Base-by-base conservation (phyloP, 148 eudicot genomes). In the Rhododendron kiyosumense region DNA sequence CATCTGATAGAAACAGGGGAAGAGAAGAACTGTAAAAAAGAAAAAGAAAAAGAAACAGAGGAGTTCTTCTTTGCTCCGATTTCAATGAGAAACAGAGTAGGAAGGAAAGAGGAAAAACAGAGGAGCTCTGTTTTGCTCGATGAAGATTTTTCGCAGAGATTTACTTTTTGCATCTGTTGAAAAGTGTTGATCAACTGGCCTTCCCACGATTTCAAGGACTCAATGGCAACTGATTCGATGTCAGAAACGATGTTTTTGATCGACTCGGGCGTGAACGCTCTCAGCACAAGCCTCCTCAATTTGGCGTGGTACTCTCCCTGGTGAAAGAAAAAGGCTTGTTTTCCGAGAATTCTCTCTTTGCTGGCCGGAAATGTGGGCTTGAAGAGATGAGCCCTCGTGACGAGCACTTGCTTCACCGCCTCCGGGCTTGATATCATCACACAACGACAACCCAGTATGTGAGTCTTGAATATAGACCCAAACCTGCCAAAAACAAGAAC, bases 341-440 rank as follows among this genome's bases (percentile, higher is more conserved):
- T 97, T 5, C 99, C 99, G 76, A 97, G 85, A 96, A 97, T 97
- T 86, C 98, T 91, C 85, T 93, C 96, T 88, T 97, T 97, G 88
- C 99, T 95, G 2, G 98, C 98, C 1, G 99, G 99, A 87, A 93
- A 97, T 87, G 99, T 95, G 26, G 99, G 99, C 85, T 97, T 97
- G 52, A 97, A 97, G 51, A 97, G 93, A 63, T 94, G 87, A 26
- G 98, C 90, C 54, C 88, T 93, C 12, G 96, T 91, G 2, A 92
- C 89, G 1, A 97, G 90, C 49, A 97, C 96, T 63, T 91, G 90
- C 52, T 91, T 94, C 12, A 95, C 95, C 7, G 98, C 99, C 65
- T 92, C 98, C 5, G 98, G 96, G 85, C 94, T 93, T 46, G 99
- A 93, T 15, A 97, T 92, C 96, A 95, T 94, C 87, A 97, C 98